phyloP scores from a whole-genome alignment of 1,284 basidiomycete genomes.

The Agroathelia rolfsii region DNA sequence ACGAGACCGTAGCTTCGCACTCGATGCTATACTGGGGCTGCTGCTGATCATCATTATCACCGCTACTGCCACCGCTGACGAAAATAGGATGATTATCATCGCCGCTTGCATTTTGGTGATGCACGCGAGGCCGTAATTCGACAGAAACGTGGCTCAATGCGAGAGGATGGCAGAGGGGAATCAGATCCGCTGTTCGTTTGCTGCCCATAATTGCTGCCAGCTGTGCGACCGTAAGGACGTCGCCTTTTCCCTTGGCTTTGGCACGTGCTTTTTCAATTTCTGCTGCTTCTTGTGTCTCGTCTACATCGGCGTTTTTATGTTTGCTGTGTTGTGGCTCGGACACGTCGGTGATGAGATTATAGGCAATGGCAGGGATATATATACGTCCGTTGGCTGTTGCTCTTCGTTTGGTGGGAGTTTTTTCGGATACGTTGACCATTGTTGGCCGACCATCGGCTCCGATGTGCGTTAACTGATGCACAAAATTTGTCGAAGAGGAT shows the following conservation, averaged over 20 bases:
- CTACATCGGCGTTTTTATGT: too few species aligned
- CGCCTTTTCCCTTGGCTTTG: slow-evolving; percentile 58
- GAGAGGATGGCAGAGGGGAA: slow-evolving; percentile 81
- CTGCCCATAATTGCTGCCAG: slow-evolving; percentile 82
- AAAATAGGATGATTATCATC: too few species aligned
- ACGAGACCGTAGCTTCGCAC: slow-evolving; percentile 60
- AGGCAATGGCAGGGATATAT: slow-evolving; percentile 55
- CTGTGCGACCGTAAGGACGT: slow-evolving; percentile 72
- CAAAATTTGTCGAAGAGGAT: too few species aligned
- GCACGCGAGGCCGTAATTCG: slow-evolving; percentile 4
- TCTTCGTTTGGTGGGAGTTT: slow-evolving; percentile 52
- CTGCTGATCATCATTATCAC: slow-evolving; percentile 5
- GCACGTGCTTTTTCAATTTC: slow-evolving; percentile 25
- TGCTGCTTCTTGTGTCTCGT: slow-evolving; percentile 8
- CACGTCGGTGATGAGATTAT: slow-evolving; percentile 41
- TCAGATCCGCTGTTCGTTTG: slow-evolving; percentile 74
- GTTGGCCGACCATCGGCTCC: slow-evolving; percentile 56
- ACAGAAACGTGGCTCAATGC: slow-evolving; percentile 63
- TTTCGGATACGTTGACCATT: slow-evolving; percentile 78
- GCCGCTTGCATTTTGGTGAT: too few species aligned
- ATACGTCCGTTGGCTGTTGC: slow-evolving; percentile 79
- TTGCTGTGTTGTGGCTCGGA: too few species aligned
- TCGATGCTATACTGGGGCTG: slow-evolving; percentile 38
- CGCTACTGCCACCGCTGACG: too few species aligned
- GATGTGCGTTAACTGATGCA: slow-evolving; percentile 53